Percentiles rank a stretch among this genome's conserved stretches.
phyloP scores from a whole-genome alignment of 2,329 filamentous ascomycete genomes.

The Fusarium cicatricum region DNA sequence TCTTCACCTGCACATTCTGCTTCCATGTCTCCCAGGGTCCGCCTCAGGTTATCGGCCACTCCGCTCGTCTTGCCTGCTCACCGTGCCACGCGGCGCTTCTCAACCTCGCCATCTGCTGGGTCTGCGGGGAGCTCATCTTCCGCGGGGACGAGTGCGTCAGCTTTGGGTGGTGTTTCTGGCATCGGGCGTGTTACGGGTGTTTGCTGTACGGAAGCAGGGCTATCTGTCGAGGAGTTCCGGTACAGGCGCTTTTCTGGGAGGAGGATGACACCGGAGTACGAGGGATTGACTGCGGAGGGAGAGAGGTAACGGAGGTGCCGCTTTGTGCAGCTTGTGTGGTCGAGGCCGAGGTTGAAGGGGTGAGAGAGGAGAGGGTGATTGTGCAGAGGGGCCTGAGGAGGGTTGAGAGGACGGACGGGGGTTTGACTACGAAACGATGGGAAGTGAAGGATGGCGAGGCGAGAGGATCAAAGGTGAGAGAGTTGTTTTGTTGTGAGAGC shows the following conservation, averaged over 20 bases:
- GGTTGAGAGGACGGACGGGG: conserved; percentile 56
- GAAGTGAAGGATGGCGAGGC: conserved; percentile 42
- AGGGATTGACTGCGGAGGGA: conserved; percentile 27
- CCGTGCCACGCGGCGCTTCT: conserved; percentile 58
- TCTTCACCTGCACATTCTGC: conserved; percentile 66
- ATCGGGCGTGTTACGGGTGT: conserved; percentile 64
- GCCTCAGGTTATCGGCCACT: conserved; percentile 54
- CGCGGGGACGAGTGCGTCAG: conserved; percentile 64
- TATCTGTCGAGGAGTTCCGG: conserved; percentile 47
- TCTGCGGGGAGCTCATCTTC: conserved; percentile 63
- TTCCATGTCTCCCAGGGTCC: conserved; percentile 51
- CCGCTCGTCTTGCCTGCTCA: conserved; percentile 58
- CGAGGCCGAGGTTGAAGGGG: conserved; percentile 50
- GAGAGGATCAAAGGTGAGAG: conserved; percentile 14
- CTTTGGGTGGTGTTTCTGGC: conserved; percentile 70
- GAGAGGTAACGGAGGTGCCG: conserved; percentile 57
- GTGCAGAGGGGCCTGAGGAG: conserved; percentile 54
- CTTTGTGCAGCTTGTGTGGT: conserved; percentile 58
- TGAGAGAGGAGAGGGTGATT: conserved; percentile 45
- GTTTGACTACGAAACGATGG: conserved; percentile 56
- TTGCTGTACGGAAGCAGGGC: conserved; percentile 57
- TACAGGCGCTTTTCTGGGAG: conserved; percentile 47
- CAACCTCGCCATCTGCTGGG: conserved; percentile 65
- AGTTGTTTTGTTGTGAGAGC: too few relatives aligned
- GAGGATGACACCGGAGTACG: neutral